Conservation (phyloP, 371 early-diverging fungal species). For the Mucor ambiguus region DNA sequence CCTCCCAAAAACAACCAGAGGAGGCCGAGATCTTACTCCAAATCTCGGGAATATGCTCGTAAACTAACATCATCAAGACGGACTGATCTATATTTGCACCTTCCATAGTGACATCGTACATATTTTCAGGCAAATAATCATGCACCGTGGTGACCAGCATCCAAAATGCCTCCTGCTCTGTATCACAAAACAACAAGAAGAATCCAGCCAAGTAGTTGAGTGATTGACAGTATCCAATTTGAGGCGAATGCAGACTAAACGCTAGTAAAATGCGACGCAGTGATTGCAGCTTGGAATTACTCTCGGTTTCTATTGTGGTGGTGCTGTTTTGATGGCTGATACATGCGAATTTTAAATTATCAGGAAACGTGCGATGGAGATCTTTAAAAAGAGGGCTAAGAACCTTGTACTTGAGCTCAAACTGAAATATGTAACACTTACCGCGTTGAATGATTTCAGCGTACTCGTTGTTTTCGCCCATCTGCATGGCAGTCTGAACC, state of each 20-base stretch:
- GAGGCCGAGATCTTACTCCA: conserved; percentile 52
- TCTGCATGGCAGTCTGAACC: conserved; percentile 52
- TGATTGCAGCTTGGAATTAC: conserved; percentile 62
- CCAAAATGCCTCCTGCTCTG: conserved; percentile 85
- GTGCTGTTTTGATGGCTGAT: not conserved
- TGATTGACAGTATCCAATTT: conserved; percentile 87
- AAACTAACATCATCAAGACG: conserved; percentile 66
- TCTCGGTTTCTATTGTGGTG: conserved; percentile 26
- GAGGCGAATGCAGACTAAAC: conserved; percentile 63
- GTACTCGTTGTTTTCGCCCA: conserved; percentile 58
- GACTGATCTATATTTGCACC: conserved; percentile 80
- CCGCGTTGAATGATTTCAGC: conserved; percentile 65
- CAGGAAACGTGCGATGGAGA: conserved; percentile 83
- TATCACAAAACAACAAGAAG: conserved; percentile 73
- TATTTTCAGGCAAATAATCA: conserved; percentile 74
- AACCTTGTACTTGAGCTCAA: not conserved
- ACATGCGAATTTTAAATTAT: conserved; percentile 71
- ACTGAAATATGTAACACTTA: not conserved
- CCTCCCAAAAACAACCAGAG: conserved; percentile 55
- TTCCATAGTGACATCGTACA: conserved; percentile 81
- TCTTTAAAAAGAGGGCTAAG: conserved; percentile 48
- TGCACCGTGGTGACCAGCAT: conserved; percentile 76
- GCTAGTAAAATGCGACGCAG: conserved; percentile 74
- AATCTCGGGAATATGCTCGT: conserved; percentile 57
- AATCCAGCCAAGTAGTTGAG: conserved; percentile 83